Evolutionary conservation across 1,139 yeast genomes (phyloP).

Genomic region (Sugiyamaella novakii): DNA sequence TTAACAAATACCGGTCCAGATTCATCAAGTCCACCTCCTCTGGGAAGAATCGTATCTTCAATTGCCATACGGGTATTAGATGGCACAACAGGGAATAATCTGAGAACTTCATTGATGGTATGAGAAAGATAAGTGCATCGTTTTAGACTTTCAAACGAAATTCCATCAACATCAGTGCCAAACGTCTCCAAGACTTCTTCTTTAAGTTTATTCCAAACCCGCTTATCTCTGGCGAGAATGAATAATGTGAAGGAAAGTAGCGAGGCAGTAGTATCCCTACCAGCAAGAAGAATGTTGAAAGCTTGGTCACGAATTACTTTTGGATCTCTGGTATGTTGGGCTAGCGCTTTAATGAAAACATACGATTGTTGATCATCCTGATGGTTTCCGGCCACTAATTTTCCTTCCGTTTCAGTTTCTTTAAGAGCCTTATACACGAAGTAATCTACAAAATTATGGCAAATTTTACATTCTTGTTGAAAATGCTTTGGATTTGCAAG

Average conservation of each 20-base stretch:
- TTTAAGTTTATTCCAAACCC: constrained; percentile 47
- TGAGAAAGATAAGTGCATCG: constrained; percentile 52
- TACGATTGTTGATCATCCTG: constrained; percentile 31
- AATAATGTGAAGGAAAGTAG: constrained; percentile 52
- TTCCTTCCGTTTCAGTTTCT: constrained; percentile 20
- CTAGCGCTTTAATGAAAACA: constrained; percentile 54
- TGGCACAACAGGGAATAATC: constrained; percentile 61
- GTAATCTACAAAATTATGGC: constrained; percentile 41
- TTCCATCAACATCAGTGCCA: constrained; percentile 30
- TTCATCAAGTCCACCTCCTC: constrained; percentile 55
- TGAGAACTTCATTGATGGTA: constrained; percentile 54
- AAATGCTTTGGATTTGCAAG: constrained; percentile 36
- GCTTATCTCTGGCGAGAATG: constrained; percentile 51
- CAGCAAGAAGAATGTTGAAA: constrained; percentile 56
- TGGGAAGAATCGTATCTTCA: constrained; percentile 52
- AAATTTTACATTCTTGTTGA: constrained; percentile 33
- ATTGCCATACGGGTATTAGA: constrained; percentile 52
- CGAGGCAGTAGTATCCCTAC: constrained; percentile 62
- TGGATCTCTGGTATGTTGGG: constrained; percentile 54
- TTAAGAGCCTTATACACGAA: constrained; percentile 39
- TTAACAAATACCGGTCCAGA: constrained; percentile 48
- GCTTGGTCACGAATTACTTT: constrained; percentile 54
- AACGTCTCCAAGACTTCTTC: constrained; percentile 42
- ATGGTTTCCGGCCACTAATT: constrained; percentile 22
- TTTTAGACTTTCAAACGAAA: constrained; percentile 54